Base-by-base conservation (phyloP, 2,329 filamentous ascomycete genomes). In the Teratosphaeria nubilosa region DNA sequence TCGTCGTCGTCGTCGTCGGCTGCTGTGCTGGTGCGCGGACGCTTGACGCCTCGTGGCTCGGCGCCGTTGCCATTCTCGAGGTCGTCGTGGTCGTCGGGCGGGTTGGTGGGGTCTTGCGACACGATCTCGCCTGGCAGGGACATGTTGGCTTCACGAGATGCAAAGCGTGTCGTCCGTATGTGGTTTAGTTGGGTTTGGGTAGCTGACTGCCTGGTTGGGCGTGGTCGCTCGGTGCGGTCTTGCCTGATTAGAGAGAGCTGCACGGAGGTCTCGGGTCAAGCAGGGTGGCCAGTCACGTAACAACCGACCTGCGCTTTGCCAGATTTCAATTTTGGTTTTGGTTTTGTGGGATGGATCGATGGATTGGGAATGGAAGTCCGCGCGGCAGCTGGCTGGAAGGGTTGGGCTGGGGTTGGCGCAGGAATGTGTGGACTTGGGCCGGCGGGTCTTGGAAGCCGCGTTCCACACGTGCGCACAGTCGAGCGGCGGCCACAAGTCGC, bases 1-100 rank as follows among this genome's bases (percentile, higher is more conserved):
- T 97, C 94, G 65, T 97, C 92, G 66, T 97, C 94, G 73, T 97
- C 94, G 73, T 97, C 92, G 70, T 86, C 86, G 56, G 86, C 83
- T 56, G 70, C 73, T 68, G 87, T 78, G 70, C 78, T 86, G 63
- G 88, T 85, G 72, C 94, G 90, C 75, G 83, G 84, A 69, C 92
- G 91, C 83, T 97, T 97, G 77, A 91, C 83, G 74, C 90, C 91
- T 73, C 91, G 90, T 75, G 78, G 83, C 70, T 80, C 80, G 67
- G 68, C 65, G 66, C 71, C 72, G 67, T 82, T 86, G 74, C 87
- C 88, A 78, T 91, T 91, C 76, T 87, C 87, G 67, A 75, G 73
- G 60, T 73, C 70, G 66, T 81, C 78, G 69, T 79, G 77, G 65
- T 76, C 75, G 66, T 77, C 75, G 61, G 76, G 75, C 58, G 76